A percentile compares a stretch with the other conserved stretches of the same genome.
Evolutionary conservation across 495 filamentous ascomycete genomes (phyloP).

Genomic region (Xylaria bambusicola): DNA sequence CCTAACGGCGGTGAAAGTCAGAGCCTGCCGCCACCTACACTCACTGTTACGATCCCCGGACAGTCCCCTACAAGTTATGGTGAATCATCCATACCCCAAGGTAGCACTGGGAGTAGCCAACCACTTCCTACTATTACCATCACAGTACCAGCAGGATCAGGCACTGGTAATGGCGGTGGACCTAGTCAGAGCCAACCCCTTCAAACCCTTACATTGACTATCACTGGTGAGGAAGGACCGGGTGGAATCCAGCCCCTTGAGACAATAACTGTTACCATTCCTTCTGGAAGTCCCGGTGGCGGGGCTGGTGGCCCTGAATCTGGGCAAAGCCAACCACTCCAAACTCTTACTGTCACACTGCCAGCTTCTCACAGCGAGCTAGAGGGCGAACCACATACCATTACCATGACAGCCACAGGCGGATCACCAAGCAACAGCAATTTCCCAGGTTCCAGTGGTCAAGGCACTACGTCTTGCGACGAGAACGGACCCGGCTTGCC

Average conservation of each 20-base stretch:
- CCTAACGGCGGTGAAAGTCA: conserved; percentile 8
- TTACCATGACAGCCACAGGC: conserved; percentile 15
- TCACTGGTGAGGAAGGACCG: conserved; percentile 14
- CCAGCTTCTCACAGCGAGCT: not conserved
- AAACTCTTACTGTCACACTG: conserved; percentile 15
- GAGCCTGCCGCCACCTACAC: conserved; percentile 6
- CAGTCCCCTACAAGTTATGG: conserved; percentile 20
- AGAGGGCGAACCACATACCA: conserved; percentile 11
- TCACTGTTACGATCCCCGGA: conserved; percentile 14
- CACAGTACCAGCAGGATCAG: conserved; percentile 26
- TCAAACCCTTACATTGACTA: conserved; percentile 16
- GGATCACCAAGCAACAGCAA: conserved; percentile 13
- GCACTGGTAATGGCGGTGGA: conserved; percentile 18
- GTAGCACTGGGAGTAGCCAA: conserved; percentile 16
- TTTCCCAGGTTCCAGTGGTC: not conserved
- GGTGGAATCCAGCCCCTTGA: conserved; percentile 14
- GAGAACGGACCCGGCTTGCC: conserved; percentile 3
- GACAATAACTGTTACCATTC: conserved; percentile 23
- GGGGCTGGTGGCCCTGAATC: not conserved
- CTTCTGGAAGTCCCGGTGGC: not conserved
- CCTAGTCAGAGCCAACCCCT: conserved; percentile 12
- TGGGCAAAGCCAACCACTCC: conserved; percentile 11
- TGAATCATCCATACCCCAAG: conserved; percentile 13
- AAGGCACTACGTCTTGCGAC: conserved; percentile 14
- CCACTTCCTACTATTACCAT: conserved; percentile 29